These are phyloP conservation scores for Cardiosporidium cionae DNA, from an alignment of 169 alveolate genomes.

Conservation along the genomic window DNA sequence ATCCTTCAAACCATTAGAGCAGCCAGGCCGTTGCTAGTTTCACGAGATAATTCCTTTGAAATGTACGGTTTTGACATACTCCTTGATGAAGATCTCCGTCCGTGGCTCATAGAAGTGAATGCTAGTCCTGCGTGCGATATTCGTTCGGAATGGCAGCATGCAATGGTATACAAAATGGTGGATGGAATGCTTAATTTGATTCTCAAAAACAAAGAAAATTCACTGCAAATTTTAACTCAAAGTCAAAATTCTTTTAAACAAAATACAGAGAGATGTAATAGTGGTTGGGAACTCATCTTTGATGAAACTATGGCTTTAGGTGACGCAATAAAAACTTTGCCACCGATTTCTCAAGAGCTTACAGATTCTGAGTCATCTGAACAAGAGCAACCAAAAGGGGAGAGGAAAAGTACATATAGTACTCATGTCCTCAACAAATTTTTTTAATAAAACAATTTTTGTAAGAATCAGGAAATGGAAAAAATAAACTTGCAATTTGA, in stretches of 20 bases:
- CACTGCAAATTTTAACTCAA: not conserved
- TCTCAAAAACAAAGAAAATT: not conserved
- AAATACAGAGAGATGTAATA: not conserved
- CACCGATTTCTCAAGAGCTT: constrained; percentile 3
- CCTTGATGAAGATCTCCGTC: constrained; percentile 78
- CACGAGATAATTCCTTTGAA: constrained; percentile 64
- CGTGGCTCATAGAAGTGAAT: constrained; percentile 93
- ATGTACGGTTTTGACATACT: constrained; percentile 89
- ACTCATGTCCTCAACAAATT: no score
- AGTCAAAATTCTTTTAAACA: not conserved
- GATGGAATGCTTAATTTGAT: constrained; percentile 6
- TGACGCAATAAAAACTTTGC: not conserved
- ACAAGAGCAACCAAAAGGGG: no score
- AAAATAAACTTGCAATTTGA: no score
- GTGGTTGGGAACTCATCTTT: constrained; percentile 13
- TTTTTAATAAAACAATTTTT: no score
- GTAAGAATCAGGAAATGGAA: no score
- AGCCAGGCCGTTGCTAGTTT: constrained; percentile 37
- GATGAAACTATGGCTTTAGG: not conserved
- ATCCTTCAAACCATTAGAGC: constrained; percentile 18
- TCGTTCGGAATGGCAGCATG: constrained; percentile 34
- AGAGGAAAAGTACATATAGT: no score
- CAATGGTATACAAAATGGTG: constrained; percentile 65
- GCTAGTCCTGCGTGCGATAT: constrained; percentile 82
- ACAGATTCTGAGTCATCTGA: no score